phyloP scores from a whole-genome alignment of 2,329 filamentous ascomycete genomes.

The Colletotrichum tamarilloi region DNA sequence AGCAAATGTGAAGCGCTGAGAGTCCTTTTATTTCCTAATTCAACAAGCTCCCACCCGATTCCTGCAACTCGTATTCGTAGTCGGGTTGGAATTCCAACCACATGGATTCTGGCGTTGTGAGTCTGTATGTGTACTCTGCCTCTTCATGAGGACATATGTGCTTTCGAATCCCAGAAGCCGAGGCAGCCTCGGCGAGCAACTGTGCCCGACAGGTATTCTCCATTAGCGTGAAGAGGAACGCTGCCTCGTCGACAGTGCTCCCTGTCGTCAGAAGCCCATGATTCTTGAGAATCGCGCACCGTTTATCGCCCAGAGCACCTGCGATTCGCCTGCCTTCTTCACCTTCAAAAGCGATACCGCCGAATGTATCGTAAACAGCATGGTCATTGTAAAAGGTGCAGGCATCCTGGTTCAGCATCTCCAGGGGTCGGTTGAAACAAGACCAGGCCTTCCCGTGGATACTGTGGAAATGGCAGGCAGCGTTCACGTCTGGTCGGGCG shows the following conservation, averaged over 20 bases:
- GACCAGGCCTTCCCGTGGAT: constrained; percentile 68
- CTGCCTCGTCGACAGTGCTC: constrained; percentile 77
- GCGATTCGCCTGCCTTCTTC: constrained; percentile 75
- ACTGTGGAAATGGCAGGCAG: constrained; percentile 65
- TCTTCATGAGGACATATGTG: not conserved
- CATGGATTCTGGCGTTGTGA: too few species aligned
- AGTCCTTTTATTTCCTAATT: too few species aligned
- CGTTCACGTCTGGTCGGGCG: constrained; percentile 63
- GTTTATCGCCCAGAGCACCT: constrained; percentile 65
- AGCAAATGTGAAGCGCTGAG: too few species aligned
- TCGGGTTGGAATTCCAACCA: too few species aligned
- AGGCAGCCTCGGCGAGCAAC: constrained; percentile 66
- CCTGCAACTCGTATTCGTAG: too few species aligned
- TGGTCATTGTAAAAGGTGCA: constrained; percentile 66
- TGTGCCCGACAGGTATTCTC: constrained; percentile 74
- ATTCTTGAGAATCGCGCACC: constrained; percentile 73
- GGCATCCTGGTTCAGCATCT: constrained; percentile 74
- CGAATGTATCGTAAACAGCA: constrained; percentile 69
- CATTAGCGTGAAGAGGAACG: constrained; percentile 74
- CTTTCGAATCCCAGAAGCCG: not conserved
- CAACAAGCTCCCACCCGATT: too few species aligned
- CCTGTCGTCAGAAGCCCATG: constrained; percentile 79
- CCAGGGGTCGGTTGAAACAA: constrained; percentile 64
- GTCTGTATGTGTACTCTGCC: not conserved
- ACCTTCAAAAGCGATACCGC: constrained; percentile 63